Evolutionary conservation across 345 rosid species (phyloP).

Genomic region (Citropsis articulata): DNA sequence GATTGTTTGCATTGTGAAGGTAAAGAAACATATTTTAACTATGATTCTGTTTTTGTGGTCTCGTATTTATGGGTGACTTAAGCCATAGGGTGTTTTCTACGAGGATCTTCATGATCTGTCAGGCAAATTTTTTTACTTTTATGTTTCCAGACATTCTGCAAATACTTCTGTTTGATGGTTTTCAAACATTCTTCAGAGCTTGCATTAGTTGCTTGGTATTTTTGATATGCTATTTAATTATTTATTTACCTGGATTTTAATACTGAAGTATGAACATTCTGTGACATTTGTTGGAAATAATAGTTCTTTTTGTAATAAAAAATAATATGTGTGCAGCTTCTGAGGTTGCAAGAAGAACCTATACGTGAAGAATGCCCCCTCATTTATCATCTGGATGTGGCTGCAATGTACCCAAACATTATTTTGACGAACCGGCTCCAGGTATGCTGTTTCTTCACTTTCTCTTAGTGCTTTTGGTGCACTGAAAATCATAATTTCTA

Average conservation of each 20-base stretch:
- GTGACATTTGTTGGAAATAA: not conserved
- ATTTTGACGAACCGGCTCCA: conserved; percentile 97
- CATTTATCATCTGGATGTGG: conserved; percentile 96
- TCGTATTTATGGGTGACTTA: not conserved
- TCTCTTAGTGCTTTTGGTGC: not conserved
- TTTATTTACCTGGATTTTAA: not conserved
- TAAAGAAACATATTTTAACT: not conserved
- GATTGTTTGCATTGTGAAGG: not conserved
- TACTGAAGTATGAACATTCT: not conserved
- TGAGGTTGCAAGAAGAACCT: conserved; percentile 70
- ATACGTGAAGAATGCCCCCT: conserved; percentile 92
- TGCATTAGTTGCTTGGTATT: not conserved
- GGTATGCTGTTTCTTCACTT: conserved; percentile 39
- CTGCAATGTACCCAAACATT: conserved; percentile 99
- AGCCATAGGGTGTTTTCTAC: not conserved
- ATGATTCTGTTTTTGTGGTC: not conserved
- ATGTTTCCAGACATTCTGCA: not conserved
- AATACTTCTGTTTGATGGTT: not conserved
- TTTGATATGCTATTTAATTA: not conserved
- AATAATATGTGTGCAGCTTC: conserved; percentile 54
- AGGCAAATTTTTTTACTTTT: not conserved
- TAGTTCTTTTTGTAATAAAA: not conserved
- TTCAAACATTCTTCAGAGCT: conserved; percentile 10
- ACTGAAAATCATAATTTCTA: not conserved
- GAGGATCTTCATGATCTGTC: not conserved